Evolutionary conservation across 225 moss, liverwort and hornwort species (phyloP), one percentile per base, ranked within the genome.

Genomic region (Climacium dendroides): DNA sequence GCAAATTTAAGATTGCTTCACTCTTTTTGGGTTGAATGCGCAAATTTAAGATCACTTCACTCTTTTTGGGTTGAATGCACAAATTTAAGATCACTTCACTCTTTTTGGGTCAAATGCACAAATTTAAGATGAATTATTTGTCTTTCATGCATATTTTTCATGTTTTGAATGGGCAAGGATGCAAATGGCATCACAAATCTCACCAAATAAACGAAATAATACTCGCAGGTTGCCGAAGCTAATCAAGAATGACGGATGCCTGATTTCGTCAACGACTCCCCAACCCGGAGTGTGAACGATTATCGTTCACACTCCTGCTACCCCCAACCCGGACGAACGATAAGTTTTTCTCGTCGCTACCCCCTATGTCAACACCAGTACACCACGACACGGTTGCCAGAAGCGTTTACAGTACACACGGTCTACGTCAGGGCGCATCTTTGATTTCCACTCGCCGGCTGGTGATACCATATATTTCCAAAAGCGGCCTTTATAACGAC

Each of bases 81-180:
- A n/a, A n/a, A n/a, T n/a, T n/a, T n/a, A n/a, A n/a, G 5, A 74
- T 74, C 22, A 52, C 34, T 34, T 34, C 8, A 34, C 32, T 50
- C 32, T 34, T 52, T 20, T 2, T 4, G 1, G 1, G 7, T 1
- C 4, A 0, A 32, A 32, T 50, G 19, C 50, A 50, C 19, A 32
- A 29, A 3, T 66, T 66, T 66, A 20, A n/a, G 20, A 66, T 41
- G 12, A 71, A 71, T 71, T 26, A 16, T 32, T 48, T 4, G 7
- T 32, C 12, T 74, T 19, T 2, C 19, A 19, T 74, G 19, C 19
- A 19, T 48, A 19, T 11, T 74, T 48, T 74, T 30, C 30, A 48
- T 74, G 2, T 32, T 74, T 74, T 50, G 20, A 12, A 48, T 0
- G 1, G 7, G 32, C 13, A 50, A 19, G 32, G 34, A 74, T 74